Evolutionary conservation across 2,329 filamentous ascomycete species (phyloP).

Genomic region (Aspergillus aculeatinus): DNA sequence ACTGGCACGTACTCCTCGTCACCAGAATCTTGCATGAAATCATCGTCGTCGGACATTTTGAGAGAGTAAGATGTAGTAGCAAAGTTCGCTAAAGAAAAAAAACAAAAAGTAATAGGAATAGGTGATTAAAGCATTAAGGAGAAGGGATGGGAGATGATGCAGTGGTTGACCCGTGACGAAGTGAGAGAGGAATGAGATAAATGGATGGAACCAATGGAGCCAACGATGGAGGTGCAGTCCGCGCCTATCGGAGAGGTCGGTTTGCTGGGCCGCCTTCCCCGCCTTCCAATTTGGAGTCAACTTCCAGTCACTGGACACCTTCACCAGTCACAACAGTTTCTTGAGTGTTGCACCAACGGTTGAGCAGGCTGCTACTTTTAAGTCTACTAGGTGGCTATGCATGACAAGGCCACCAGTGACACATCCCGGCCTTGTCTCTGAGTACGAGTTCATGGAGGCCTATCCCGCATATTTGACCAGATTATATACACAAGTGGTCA

Average conservation of each 20-base stretch:
- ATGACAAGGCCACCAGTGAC: too few relatives aligned
- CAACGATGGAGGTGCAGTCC: conserved; percentile 8
- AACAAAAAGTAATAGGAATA: not conserved
- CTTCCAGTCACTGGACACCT: not conserved
- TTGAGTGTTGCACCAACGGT: not conserved
- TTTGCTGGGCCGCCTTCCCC: not conserved
- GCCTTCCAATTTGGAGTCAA: not conserved
- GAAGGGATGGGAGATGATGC: not conserved
- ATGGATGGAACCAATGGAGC: too few relatives aligned
- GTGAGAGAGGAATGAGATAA: not conserved
- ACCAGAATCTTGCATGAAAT: conserved; percentile 92
- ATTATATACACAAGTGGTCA: too few relatives aligned
- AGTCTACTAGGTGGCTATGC: not conserved
- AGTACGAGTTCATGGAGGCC: too few relatives aligned
- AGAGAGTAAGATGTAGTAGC: not conserved
- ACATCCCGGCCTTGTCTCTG: too few relatives aligned
- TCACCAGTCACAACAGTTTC: not conserved
- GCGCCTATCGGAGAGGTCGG: conserved; percentile 19
- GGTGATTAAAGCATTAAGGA: not conserved
- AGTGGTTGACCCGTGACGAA: too few relatives aligned
- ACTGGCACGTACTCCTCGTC: conserved; percentile 68
- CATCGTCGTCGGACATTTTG: conserved; percentile 76
- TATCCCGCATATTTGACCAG: too few relatives aligned
- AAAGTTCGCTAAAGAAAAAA: not conserved
- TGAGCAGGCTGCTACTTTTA: not conserved